phyloP scores from a whole-genome alignment of 2,329 filamentous ascomycete genomes.

The Botrytis byssoidea region DNA sequence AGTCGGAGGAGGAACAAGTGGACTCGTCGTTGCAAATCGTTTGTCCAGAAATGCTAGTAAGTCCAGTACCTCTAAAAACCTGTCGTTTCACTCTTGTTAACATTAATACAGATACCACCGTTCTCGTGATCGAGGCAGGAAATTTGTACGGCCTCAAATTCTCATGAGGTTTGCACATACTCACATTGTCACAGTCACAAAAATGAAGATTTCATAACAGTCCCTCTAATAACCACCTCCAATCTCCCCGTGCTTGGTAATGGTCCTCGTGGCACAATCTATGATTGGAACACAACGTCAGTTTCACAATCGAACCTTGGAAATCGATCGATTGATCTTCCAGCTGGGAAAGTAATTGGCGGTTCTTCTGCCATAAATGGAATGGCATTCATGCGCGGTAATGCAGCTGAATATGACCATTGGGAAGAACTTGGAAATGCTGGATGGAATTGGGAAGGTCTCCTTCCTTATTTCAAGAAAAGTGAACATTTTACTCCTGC shows the following conservation, averaged over 20 bases:
- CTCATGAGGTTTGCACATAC: neutral
- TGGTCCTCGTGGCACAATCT: slow-evolving; percentile 35
- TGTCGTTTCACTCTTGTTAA: neutral
- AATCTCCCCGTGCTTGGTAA: slow-evolving; percentile 4
- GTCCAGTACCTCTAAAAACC: neutral
- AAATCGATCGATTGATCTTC: slow-evolving; percentile 25
- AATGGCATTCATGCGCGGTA: slow-evolving; percentile 31
- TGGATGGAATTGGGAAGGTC: slow-evolving; percentile 42
- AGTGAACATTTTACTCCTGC: slow-evolving; percentile 17
- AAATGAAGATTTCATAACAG: slow-evolving; percentile 16
- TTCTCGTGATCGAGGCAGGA: slow-evolving; percentile 19
- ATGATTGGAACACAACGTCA: slow-evolving; percentile 45
- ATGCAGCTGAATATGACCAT: slow-evolving; percentile 38
- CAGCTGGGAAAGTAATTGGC: slow-evolving; percentile 40
- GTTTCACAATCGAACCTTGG: slow-evolving; percentile 40
- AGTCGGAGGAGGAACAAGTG: slow-evolving; percentile 19
- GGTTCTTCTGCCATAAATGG: slow-evolving; percentile 41
- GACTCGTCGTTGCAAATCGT: slow-evolving; percentile 16
- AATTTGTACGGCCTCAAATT: neutral
- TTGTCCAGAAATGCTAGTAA: slow-evolving; percentile 7
- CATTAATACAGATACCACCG: neutral
- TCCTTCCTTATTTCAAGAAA: slow-evolving; percentile 35
- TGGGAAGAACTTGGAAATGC: slow-evolving; percentile 45
- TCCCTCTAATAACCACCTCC: slow-evolving; percentile 10
- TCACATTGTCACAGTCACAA: neutral